A percentile compares a stretch with the other conserved stretches of the same genome.
Conservation (phyloP, 805 yeast genomes). For the Naumovozyma baii region DNA sequence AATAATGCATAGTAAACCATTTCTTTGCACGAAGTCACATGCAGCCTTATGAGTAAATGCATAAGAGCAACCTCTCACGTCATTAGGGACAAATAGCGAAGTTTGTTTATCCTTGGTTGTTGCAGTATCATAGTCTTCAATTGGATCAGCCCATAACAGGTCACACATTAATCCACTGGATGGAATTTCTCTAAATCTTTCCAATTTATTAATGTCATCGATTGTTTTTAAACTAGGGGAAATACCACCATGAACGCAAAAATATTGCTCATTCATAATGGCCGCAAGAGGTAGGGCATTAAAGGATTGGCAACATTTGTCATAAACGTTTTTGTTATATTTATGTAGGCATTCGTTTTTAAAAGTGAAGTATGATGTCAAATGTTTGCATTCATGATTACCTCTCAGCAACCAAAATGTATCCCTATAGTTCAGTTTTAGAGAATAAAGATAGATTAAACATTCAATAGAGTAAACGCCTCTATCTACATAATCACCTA, state of each 20-base stretch:
- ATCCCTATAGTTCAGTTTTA: conserved; percentile 62
- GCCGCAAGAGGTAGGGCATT: conserved; percentile 83
- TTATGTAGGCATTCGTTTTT: conserved; percentile 77
- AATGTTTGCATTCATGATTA: conserved; percentile 83
- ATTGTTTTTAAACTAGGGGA: conserved; percentile 66
- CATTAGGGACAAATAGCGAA: conserved; percentile 43
- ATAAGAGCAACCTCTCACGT: conserved; percentile 79
- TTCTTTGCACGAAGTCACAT: conserved; percentile 60
- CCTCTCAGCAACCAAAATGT: conserved; percentile 75
- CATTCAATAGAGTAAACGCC: conserved; percentile 80
- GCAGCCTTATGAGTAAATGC: conserved; percentile 72
- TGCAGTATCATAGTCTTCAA: conserved; percentile 72
- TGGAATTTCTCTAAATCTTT: conserved; percentile 82
- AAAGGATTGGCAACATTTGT: conserved; percentile 61
- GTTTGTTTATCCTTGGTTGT: conserved; percentile 30
- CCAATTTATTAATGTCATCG: conserved; percentile 51
- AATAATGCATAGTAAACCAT: conserved; percentile 63
- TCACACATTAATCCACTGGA: conserved; percentile 85
- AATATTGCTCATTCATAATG: conserved; percentile 78
- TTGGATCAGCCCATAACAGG: conserved; percentile 85
- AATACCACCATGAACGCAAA: conserved; percentile 89
- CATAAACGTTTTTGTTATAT: conserved; percentile 52
- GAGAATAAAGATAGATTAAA: conserved; percentile 56
- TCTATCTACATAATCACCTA: conserved; percentile 89
- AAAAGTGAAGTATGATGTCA: conserved; percentile 84